Evolutionary conservation across 2,329 filamentous ascomycete genomes (phyloP), one percentile per base, ranked within the genome.

Genomic region (Malbranchea zuffiana): DNA sequence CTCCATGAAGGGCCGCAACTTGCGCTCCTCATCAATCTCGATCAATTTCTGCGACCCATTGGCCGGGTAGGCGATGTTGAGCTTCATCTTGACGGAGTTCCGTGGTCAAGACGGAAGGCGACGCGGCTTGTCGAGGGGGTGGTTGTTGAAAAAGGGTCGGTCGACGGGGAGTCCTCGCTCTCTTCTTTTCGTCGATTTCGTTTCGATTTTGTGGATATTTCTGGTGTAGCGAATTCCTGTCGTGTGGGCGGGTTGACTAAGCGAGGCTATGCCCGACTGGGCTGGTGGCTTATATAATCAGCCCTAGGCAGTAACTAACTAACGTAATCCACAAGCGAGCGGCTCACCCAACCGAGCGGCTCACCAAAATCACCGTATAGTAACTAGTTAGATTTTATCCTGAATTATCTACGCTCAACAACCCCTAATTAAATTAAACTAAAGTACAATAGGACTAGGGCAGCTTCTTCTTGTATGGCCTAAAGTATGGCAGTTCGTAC

Each of bases 11-110:
- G 90, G 77, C 67, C 85, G 82, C 68, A 96, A 79, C 79, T 94
- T 95, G 73, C 87, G 86, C 72, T 98, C 92, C 82, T 98, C 92
- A 64, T 98, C 90, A 60, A 98, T 73, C 58, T 98, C 92, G 74
- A 98, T 80, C 66, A 98, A 78, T 78, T 98, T 98, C 72, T 98
- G 90, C 64, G 86, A 90, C 80, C 90, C 90, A 74, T 96, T 96
- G 80, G 88, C 85, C 72, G 90, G 90, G 80, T 87, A 93, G 61
- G 74, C 78, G 62, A 80, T 74, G 70, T 80, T 80, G 66, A 80
- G 72, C 74, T 83, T 82, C 79, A 82, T 82, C 71, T 74, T 71
- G 68, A 64, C 68, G 32, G 60, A 55, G 53, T 46, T 57, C 55
- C 60, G 59, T 57, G 56, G 61, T 63, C 60, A 65, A 65, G 62